A percentile compares a stretch with the other conserved stretches of the same genome.
Evolutionary conservation across 2,329 filamentous ascomycete genomes (phyloP).

Genomic region (Colletotrichum graminicola): DNA sequence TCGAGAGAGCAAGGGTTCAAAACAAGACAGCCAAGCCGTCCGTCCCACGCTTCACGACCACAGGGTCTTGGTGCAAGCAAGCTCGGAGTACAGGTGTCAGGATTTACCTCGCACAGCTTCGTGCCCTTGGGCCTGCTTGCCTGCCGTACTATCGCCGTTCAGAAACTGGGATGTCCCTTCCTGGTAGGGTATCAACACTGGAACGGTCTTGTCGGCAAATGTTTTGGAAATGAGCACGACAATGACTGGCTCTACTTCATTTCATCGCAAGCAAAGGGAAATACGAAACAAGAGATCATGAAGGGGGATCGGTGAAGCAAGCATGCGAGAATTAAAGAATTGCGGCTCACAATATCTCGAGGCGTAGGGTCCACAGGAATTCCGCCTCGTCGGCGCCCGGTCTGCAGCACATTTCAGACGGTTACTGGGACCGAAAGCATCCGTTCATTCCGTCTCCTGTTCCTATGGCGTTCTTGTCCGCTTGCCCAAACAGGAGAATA

Average conservation of each 20-base stretch:
- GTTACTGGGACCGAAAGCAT: conserved; percentile 5
- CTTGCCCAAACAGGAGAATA: neutral
- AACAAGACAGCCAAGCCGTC: conserved; percentile 1
- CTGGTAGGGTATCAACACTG: conserved; percentile 28
- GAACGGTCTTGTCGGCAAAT: conserved; percentile 14
- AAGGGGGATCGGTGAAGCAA: conserved; percentile 2
- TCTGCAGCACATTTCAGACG: neutral
- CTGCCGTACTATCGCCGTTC: conserved; percentile 9
- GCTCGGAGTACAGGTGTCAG: conserved; percentile 11
- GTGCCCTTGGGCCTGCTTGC: conserved; percentile 2
- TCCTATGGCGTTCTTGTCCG: neutral
- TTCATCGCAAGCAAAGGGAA: neutral
- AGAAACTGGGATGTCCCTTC: conserved; percentile 35
- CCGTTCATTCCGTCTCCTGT: conserved; percentile 3
- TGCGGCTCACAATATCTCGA: neutral
- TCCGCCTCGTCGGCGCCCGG: neutral
- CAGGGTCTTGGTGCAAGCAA: conserved; percentile 14
- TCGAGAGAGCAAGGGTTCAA: conserved; percentile 8
- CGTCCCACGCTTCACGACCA: conserved; percentile 13
- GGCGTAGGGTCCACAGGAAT: neutral
- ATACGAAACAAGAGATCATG: conserved; percentile 17
- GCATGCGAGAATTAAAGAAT: neutral
- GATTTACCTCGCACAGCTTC: conserved; percentile 18
- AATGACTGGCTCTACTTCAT: conserved; percentile 14
- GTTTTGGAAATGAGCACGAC: conserved; percentile 15